Evolutionary conservation across 1,139 yeast genomes (phyloP).

Genomic region (Scheffersomyces lignicola): DNA sequence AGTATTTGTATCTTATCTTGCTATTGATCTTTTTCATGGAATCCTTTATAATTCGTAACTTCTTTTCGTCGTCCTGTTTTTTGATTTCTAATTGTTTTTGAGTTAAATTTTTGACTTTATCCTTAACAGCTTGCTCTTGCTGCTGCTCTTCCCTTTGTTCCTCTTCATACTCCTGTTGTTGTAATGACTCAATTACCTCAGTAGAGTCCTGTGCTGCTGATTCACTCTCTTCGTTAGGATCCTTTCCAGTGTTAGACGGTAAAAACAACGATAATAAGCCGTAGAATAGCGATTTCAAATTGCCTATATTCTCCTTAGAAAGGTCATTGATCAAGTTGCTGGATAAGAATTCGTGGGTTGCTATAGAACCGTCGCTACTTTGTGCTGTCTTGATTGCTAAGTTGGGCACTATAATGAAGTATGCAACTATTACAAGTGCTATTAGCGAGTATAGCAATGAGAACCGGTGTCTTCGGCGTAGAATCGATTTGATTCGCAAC

Average conservation of each 20-base stretch:
- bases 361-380: too few species aligned
- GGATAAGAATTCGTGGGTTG: too few species aligned
- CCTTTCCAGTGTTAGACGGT: too few species aligned
- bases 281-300: too few species aligned
- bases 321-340: slow-evolving; percentile 1
- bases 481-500: background rate
- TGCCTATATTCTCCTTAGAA: too few species aligned
- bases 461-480: slow-evolving; percentile 4
- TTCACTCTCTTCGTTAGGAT: too few species aligned
- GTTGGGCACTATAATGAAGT: background rate
- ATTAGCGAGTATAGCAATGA: slow-evolving; percentile 2
- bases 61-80: slow-evolving; percentile 9
- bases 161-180: slow-evolving; percentile 1
- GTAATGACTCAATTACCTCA: background rate
- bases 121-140: background rate
- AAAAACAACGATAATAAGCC: too few species aligned
- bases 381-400: background rate
- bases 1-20: slow-evolving; percentile 30
- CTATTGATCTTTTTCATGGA: slow-evolving; percentile 15
- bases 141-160: background rate
- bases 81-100: background rate
- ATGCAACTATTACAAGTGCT: background rate
- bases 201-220: too few species aligned
- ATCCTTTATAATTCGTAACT: slow-evolving; percentile 14
- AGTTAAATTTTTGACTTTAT: slow-evolving; percentile 1